These are phyloP conservation scores for Russula abietina DNA, from an alignment of 768 basidiomycete species.

Conservation along the genomic window DNA sequence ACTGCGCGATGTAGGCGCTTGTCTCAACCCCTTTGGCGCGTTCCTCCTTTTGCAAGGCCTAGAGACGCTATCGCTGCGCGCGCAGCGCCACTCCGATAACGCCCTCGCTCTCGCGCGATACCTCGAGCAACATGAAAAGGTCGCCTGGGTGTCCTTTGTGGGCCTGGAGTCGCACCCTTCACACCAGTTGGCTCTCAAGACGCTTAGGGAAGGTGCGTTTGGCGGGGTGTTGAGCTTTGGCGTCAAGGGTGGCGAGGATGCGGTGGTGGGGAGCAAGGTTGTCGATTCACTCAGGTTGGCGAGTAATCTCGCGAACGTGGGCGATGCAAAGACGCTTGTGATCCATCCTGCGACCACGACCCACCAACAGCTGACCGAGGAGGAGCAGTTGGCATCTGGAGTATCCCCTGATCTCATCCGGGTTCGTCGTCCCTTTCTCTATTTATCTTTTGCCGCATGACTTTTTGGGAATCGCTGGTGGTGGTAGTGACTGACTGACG, in stretches of 20 bases:
- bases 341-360: constrained; percentile 77
- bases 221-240: constrained; percentile 80
- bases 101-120: constrained; percentile 59
- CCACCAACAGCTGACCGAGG: constrained; percentile 58
- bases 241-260: constrained; percentile 53
- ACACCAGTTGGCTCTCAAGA: constrained; percentile 50
- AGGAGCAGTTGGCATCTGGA: constrained; percentile 59
- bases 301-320: constrained; percentile 69
- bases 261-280: constrained; percentile 45
- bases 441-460: too few species aligned
- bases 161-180: constrained; percentile 60
- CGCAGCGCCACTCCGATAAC: constrained; percentile 65
- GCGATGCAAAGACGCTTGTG: constrained; percentile 74
- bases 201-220: constrained; percentile 50
- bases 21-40: constrained; percentile 63
- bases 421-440: constrained; percentile 37
- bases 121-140: constrained; percentile 56
- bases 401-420: constrained; percentile 73
- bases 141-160: constrained; percentile 75
- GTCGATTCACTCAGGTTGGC: constrained; percentile 69
- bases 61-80: constrained; percentile 69
- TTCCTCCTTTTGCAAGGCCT: constrained; percentile 75
- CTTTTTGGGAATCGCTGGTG: too few species aligned
- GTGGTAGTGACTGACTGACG: too few species aligned
- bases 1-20: constrained; percentile 61